Base-by-base conservation (phyloP, 2,329 filamentous ascomycete species). In the Aspergillus niger region DNA sequence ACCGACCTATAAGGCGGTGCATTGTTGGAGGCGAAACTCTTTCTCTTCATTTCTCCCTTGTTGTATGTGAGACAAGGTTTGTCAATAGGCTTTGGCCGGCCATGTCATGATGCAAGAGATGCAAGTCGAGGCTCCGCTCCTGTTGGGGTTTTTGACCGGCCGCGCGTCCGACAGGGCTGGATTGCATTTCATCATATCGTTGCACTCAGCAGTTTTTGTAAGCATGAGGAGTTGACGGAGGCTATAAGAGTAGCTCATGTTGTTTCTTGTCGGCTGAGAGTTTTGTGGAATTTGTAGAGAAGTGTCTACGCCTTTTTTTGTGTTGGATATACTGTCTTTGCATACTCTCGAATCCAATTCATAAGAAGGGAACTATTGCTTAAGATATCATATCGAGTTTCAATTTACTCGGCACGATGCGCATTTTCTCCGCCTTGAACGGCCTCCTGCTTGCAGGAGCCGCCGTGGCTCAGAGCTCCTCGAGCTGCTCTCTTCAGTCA, bases 141-240 rank as follows among this genome's bases (percentile, higher is more conserved):
- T 57, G 48, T 22, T 48, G 22, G 20, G 17, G 48, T 43, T 36
- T 38, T 44, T 24, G 54, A 53, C 48, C 24, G 43, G 8, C 50
- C 30, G 39, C 48, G 41, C 28, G 17, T 38, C 22, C 7, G 30
- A 38, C 32, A 30, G 39, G 48, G 50, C 26, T 24, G 41, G 58
- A 13, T 26, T 38, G 11, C 11, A 67, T 66, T 67, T 64, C 64
- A 67, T 68, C 65, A 68, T 67, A 63, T 32, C 38, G 64, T 65
- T 67, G 55, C 59, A 62, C 55, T 51, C 54, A 58, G 26, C 30
- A 24, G 44, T 22, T 43, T 43, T 44, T 52, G 28, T 24, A 53
- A 41, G 20, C 52, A 26, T 20, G 47, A 15, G 28, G 43, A 15
- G 10, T 22, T 26, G 28, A 41, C 49, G 47, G 24, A 61, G 39